A percentile compares a stretch with the other conserved stretches of the same genome.
phyloP scores from a whole-genome alignment of 1,284 basidiomycete species.

The Cryptococcus amylolentus region DNA sequence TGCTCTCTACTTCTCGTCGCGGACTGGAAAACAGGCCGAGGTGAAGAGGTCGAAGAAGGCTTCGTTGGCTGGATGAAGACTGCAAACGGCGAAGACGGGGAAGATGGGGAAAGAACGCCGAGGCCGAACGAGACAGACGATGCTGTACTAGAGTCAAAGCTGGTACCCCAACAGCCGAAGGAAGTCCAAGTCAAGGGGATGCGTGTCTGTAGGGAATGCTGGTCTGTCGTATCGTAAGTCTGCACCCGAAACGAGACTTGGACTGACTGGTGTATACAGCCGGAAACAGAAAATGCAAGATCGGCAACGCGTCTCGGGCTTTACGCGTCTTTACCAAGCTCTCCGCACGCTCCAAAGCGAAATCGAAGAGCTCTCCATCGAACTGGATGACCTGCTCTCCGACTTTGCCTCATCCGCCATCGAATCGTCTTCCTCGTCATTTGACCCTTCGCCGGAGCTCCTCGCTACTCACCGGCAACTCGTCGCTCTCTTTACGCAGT shows the following conservation, averaged over 20 bases:
- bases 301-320: constrained; percentile 60
- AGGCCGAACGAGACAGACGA: constrained; percentile 8
- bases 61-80: constrained; percentile 63
- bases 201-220: constrained; percentile 76
- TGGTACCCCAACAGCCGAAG: constrained; percentile 48
- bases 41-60: constrained; percentile 81
- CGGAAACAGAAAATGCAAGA: constrained; percentile 77
- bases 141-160: neutral
- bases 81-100: constrained; percentile 32
- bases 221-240: constrained; percentile 69
- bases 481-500: constrained; percentile 76
- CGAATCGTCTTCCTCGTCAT: neutral
- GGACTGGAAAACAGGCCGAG: constrained; percentile 66
- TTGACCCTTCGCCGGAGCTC: constrained; percentile 57
- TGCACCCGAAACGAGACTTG: neutral
- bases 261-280: constrained; percentile 47
- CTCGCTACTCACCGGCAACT: constrained; percentile 71
- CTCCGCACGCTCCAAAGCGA: constrained; percentile 74
- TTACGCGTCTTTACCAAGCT: constrained; percentile 67
- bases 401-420: constrained; percentile 53
- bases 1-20: constrained; percentile 78
- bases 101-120: constrained; percentile 42
- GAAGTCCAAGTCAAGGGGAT: constrained; percentile 79
- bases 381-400: constrained; percentile 65
- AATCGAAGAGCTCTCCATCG: constrained; percentile 64